Base-by-base conservation (phyloP, 306 rosid species). In the Ormosia emarginata region DNA sequence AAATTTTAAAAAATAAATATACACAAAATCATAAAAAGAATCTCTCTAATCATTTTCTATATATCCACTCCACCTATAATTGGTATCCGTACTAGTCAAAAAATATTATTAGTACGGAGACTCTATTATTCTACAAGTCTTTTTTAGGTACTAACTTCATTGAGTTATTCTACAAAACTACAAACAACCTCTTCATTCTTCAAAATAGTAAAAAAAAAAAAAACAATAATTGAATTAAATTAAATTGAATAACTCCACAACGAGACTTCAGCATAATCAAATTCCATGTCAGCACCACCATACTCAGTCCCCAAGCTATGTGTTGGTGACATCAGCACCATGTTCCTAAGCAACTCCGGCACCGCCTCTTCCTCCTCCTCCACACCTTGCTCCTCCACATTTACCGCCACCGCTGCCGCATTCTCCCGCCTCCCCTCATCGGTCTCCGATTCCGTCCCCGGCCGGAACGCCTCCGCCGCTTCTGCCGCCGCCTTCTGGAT, bases 391-490 rank as follows among this genome's bases (percentile, higher is more conserved):
- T 11, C 75, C 70, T 80, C 81, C 72, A 10, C 36, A 46, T 2
- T 32, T 33, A 13, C 17, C 2, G 0, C 58, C 5, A 14, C 34
- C 71, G 2, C 30, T 2, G 24, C 4, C 29, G 30, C 75, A 39
- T 3, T 50, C n/a, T 7, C 68, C 41, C 4, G 63, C 15, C 43
- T 65, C 14, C 41, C 67, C 2, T 64, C 68, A 17, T 52, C 79
- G 2, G 5, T 47, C 8, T 72, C 87, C 34, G 8, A 58, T 39
- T 77, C 90, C 8, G 0, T 29, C 55, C 78, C 69, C 0, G 89
- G 91, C 3, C 98, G 85, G 67, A 95, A 95, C 1, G 85, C 87
- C 91, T 95, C 98, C 0, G 97, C 99, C 1, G 98, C 99, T 61
- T 85, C 84, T 0, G 96, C 88, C 0, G 98, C 97, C 0, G 98